Base-by-base conservation (phyloP, 108 stramenopile species). In the Stephanodiscus triporus region DNA sequence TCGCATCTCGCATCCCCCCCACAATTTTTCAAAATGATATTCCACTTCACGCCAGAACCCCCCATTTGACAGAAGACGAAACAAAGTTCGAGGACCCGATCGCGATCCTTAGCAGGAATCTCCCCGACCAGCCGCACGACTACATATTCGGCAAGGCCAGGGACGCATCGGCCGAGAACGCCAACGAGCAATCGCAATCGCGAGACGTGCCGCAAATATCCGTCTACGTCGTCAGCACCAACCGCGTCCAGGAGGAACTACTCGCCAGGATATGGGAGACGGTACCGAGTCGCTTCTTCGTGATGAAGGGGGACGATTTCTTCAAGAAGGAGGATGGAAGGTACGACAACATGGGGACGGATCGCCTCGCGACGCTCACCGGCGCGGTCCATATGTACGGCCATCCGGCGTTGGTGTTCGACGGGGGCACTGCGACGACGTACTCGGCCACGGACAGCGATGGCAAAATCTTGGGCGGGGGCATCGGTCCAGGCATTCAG, bases 341-440 rank as follows among this genome's bases (percentile, higher is more conserved):
- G 40, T 95, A 92, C 63, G 69, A 80, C 16, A 75, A 54, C 40
- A 86, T 95, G 75, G 93, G 93, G 10, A 80, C 89, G 1, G 93
- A 95, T 79, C 85, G 93, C 13, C 38, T 83, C 37, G 86, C 86
- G 9, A 72, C 77, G 19, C 42, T 86, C 13, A 66, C 58, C 9
- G 88, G 80, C 4, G 89, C 93, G 7, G 73, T 73, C 6, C 49
- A 83, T 48, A 63, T 71, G 17, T 54, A 75, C 63, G 87, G 87
- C 0, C 61, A 51, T 42, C 88, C 90, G 1, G 81, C 78, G 5
- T 40, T 89, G 30, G 88, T 90, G 6, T 80, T 93, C 62, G 89
- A 93, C 67, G 89, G 81, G 0, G 92, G 92, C 8, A 90, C 88
- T 0, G 89, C 88, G 40, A 72, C 82, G 68, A 95, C 93, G 0